Evolutionary conservation across 805 yeast genomes (phyloP).

Genomic region (Yueomyces sinensis): DNA sequence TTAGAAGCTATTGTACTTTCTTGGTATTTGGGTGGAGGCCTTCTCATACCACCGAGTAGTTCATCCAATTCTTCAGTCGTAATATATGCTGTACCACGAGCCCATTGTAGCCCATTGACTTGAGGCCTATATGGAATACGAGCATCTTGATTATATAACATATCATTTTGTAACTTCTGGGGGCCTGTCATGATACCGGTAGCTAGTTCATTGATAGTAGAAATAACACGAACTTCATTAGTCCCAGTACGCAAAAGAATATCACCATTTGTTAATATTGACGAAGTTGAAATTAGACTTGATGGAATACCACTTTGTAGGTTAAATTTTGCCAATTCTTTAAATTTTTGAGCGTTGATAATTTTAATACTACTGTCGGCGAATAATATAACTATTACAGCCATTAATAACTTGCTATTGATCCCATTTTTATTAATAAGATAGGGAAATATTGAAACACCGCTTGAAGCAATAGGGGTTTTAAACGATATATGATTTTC

Average conservation of each 20-base stretch:
- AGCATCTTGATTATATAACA: conserved; percentile 55
- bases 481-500: conserved; percentile 50
- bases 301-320: conserved; percentile 33
- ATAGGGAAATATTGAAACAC: conserved; percentile 33
- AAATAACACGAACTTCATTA: conserved; percentile 40
- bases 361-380: conserved; percentile 34
- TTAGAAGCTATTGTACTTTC: conserved; percentile 46
- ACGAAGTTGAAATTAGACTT: conserved; percentile 28
- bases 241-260: conserved; percentile 41
- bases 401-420: conserved; percentile 27
- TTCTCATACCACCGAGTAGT: conserved; percentile 61
- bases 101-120: conserved; percentile 73
- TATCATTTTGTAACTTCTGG: conserved; percentile 43
- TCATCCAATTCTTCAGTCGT: conserved; percentile 47
- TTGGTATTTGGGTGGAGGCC: conserved; percentile 44
- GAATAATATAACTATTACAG: conserved; percentile 34
- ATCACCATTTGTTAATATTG: conserved; percentile 43
- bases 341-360: conserved; percentile 45
- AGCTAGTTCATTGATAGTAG: conserved; percentile 26
- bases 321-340: conserved; percentile 39
- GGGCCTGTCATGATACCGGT: conserved; percentile 25
- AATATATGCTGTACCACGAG: conserved; percentile 60
- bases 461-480: conserved; percentile 31
- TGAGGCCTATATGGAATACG: conserved; percentile 69
- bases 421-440: conserved; percentile 6